Evolutionary conservation across 2,329 filamentous ascomycete species (phyloP).

Genomic region (Diaporthe humulicola): DNA sequence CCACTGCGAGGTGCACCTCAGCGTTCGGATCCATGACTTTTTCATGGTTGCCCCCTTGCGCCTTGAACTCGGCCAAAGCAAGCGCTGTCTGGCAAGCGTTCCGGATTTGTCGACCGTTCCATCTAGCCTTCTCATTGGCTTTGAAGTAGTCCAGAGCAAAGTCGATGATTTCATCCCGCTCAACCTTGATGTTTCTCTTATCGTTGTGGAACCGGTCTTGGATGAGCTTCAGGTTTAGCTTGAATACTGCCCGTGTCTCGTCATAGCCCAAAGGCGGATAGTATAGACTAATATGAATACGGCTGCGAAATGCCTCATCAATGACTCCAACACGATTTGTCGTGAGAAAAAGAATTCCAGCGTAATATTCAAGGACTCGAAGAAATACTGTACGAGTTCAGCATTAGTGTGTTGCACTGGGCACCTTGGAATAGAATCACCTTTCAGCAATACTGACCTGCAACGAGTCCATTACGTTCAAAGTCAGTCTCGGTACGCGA

Average conservation of each 20-base stretch:
- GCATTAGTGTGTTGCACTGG: background rate
- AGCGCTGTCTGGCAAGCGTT: slow-evolving; percentile 37
- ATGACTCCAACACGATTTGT: slow-evolving; percentile 63
- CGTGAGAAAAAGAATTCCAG: slow-evolving; percentile 63
- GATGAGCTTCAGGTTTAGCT: slow-evolving; percentile 53
- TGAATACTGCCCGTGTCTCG: slow-evolving; percentile 60
- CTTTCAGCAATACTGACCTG: background rate
- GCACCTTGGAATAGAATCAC: background rate
- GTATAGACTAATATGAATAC: slow-evolving; percentile 63
- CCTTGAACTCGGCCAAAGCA: slow-evolving; percentile 31
- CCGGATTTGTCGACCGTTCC: slow-evolving; percentile 39
- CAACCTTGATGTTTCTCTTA: background rate
- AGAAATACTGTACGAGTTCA: slow-evolving; percentile 52
- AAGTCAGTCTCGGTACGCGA: slow-evolving; percentile 16
- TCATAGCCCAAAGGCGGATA: slow-evolving; percentile 56
- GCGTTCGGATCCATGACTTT: background rate
- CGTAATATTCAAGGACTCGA: slow-evolving; percentile 57
- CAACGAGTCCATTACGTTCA: slow-evolving; percentile 22
- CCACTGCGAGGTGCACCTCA: background rate
- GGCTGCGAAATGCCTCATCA: slow-evolving; percentile 61
- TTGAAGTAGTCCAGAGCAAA: background rate
- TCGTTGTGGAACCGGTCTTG: background rate
- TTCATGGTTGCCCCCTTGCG: slow-evolving; percentile 35
- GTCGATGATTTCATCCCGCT: background rate
- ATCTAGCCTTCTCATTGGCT: background rate